These are phyloP conservation scores for Achaetomiella virescens DNA, from an alignment of 495 filamentous ascomycete genomes.

Conservation along the genomic window DNA sequence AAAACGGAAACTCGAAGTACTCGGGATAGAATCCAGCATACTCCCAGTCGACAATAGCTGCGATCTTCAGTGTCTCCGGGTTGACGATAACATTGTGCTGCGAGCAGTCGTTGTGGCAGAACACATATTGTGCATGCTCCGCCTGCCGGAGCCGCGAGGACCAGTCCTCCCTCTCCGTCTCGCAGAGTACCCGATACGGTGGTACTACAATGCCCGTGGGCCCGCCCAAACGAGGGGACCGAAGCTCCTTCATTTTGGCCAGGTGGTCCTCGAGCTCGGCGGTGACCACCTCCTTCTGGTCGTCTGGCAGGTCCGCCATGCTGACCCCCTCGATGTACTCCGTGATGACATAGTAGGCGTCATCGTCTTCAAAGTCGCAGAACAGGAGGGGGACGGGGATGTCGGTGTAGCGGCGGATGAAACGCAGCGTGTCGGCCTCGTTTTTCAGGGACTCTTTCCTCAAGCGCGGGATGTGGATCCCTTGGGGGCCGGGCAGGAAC, in stretches of 20 bases:
- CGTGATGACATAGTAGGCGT: conserved; percentile 12
- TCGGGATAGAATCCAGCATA: conserved; percentile 14
- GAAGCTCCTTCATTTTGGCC: conserved; percentile 3
- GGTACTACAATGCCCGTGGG: conserved; percentile 11
- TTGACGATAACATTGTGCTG: conserved; percentile 14
- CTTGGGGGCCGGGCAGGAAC: background rate
- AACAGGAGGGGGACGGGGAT: conserved; percentile 10
- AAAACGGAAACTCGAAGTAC: conserved; percentile 10
- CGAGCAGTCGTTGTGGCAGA: conserved; percentile 13
- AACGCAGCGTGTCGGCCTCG: conserved; percentile 11
- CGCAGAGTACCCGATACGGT: conserved; percentile 9
- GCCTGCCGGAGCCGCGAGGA: background rate
- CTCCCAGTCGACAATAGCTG: conserved; percentile 15
- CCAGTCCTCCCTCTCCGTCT: conserved; percentile 9
- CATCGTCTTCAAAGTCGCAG: conserved; percentile 13
- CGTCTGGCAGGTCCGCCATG: conserved; percentile 9
- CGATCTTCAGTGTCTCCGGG: conserved; percentile 11
- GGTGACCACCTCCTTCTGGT: conserved; percentile 5
- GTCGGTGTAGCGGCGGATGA: conserved; percentile 1
- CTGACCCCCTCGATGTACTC: conserved; percentile 11
- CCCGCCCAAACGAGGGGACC: conserved; percentile 7
- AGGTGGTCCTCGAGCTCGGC: conserved; percentile 7
- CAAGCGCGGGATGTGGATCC: background rate
- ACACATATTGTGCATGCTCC: conserved; percentile 5
- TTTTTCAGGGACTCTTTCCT: conserved; percentile 3